Conservation (phyloP, 345 rosid species). For the Acer campestre region DNA sequence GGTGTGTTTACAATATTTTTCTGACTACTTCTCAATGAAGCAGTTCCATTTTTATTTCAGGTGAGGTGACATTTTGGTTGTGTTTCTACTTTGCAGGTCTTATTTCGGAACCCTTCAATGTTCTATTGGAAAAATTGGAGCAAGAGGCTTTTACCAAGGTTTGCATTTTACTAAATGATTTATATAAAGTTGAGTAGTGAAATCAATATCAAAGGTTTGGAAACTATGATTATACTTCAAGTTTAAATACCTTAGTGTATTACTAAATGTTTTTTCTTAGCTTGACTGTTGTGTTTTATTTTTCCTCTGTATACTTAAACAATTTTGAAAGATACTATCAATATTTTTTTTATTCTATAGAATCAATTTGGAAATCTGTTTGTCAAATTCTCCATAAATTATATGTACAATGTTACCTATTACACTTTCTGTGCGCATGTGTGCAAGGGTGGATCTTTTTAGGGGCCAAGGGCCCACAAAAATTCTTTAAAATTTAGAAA, state of each 20-base stretch:
- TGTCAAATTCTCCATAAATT: neutral
- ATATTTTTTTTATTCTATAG: neutral
- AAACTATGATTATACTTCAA: neutral
- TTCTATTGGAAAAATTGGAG: constrained; percentile 69
- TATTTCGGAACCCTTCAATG: constrained; percentile 56
- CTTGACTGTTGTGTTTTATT: neutral
- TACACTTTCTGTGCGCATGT: neutral
- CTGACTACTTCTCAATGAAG: neutral
- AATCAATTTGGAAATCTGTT: neutral
- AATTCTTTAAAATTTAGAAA: neutral
- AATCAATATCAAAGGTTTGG: neutral
- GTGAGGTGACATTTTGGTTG: neutral
- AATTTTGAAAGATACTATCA: neutral
- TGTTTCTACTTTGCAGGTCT: constrained; percentile 52
- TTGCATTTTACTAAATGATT: neutral
- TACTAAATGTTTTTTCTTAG: neutral
- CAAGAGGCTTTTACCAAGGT: constrained; percentile 84
- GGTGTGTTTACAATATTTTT: neutral
- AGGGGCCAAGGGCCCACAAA: neutral
- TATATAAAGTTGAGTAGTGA: neutral
- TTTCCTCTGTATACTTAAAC: neutral
- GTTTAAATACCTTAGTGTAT: neutral
- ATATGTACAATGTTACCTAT: neutral
- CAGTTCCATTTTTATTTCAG: neutral
- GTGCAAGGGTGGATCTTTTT: neutral